Conservation (phyloP, 225 moss, liverwort and hornwort genomes). For the Lunularia cruciata region DNA sequence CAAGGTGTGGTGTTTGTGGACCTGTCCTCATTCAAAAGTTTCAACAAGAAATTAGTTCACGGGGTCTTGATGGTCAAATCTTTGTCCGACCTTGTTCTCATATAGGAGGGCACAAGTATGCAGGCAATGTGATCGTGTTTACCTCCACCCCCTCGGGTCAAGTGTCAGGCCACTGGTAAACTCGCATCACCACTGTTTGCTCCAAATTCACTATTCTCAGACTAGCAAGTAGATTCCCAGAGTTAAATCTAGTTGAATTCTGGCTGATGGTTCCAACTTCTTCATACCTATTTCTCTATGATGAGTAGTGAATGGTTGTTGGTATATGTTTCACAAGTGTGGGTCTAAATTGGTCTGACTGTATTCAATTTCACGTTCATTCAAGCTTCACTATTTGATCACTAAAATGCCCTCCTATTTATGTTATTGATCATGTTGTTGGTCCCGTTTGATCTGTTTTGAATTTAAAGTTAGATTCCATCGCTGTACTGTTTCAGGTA, state of each 20-base stretch:
- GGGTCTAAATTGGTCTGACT: too few species aligned
- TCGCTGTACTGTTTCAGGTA: slow-evolving; percentile 29
- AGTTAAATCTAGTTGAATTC: too few species aligned
- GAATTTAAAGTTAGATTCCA: neutral
- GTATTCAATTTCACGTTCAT: too few species aligned
- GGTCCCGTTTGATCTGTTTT: neutral
- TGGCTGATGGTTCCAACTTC: too few species aligned
- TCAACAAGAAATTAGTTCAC: slow-evolving; percentile 46
- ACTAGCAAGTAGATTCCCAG: too few species aligned
- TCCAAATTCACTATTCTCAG: too few species aligned
- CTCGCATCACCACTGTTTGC: too few species aligned
- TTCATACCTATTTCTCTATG: too few species aligned
- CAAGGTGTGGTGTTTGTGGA: slow-evolving; percentile 84
- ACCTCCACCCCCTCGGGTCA: slow-evolving; percentile 38
- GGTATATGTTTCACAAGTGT: too few species aligned
- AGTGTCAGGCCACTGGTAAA: slow-evolving; percentile 86
- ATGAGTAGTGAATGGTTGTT: too few species aligned
- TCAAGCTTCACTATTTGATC: too few species aligned
- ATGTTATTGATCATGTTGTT: neutral
- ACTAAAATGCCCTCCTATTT: too few species aligned
- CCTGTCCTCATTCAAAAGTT: slow-evolving; percentile 67
- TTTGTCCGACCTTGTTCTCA: slow-evolving; percentile 87
- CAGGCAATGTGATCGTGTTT: slow-evolving; percentile 89
- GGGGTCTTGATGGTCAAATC: slow-evolving; percentile 61
- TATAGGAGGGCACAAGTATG: slow-evolving; percentile 95